Base-by-base conservation (phyloP, 2,329 filamentous ascomycete species). In the Penicillium psychrosexuale region DNA sequence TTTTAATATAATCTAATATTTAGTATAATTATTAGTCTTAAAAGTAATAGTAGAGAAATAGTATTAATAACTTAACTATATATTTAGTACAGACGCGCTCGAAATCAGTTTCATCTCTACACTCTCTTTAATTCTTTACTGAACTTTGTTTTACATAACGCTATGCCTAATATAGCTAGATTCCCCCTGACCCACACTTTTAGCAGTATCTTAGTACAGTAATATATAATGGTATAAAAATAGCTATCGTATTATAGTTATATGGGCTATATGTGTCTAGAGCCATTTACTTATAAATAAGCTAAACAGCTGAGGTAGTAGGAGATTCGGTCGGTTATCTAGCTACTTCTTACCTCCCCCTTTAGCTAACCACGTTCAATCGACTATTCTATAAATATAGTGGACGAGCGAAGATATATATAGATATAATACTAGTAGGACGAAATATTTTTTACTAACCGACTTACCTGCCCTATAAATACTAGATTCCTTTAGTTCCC, bases 151-250 rank as follows among this genome's bases (percentile, higher is more conserved):
- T 27, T 27, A 3, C 24, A 27, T 27, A 27, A 27, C 24, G 24
- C 24, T 8, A 27, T 27, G 7, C 24, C 24, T 27, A 27, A 5
- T 27, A 27, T 8, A 8, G 24, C 7, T 27, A 27, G 5, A 27
- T 8, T 8, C 4, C 24, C 24, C 24, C 24, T 27, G 24, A 27
- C 24, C 24, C 24, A 8, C 24, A 27, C 4, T 27, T 8, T 27
- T 27, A 3, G 24, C 24, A 27, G 39, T 51, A 40, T 49, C 12
- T n/a, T 15, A 36, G 11, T 50, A 50, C 22, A 2, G 28, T 50
- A 42, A 43, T 50, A 27, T 36, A 50, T 50, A 37, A 50, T 43
- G 8, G 47, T 15, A 34, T 43, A 50, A 50, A 50, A 50, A 30
- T 38, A 43, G 39, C 48, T 37, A 8, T 37, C n/a, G 39, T 51